A percentile compares a stretch with the other conserved stretches of the same genome.
These are phyloP conservation scores for Yueomyces sinensis DNA, from an alignment of 805 yeast species.

Conservation along the genomic window DNA sequence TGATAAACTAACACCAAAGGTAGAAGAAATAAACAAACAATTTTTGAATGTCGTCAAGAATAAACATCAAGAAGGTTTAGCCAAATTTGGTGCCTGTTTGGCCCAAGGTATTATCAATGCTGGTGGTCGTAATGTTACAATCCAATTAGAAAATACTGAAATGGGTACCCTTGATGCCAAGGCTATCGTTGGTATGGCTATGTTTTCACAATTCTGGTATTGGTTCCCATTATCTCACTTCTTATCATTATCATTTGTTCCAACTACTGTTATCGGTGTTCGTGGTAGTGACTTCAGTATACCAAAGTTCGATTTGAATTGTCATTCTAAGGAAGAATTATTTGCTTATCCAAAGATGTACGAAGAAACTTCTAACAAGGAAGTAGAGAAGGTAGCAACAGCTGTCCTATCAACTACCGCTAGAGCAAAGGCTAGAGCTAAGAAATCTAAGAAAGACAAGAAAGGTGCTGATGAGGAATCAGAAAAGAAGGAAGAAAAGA, in stretches of 20 bases:
- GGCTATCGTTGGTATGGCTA: constrained; percentile 82
- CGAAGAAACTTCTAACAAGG: constrained; percentile 67
- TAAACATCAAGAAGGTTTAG: constrained; percentile 92
- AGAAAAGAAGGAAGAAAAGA: constrained; percentile 15
- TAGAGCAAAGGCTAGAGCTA: constrained; percentile 87
- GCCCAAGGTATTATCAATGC: constrained; percentile 98
- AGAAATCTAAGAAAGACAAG: constrained; percentile 42
- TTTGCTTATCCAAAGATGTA: constrained; percentile 85
- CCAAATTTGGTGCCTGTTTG: constrained; percentile 93
- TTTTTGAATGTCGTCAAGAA: constrained; percentile 66
- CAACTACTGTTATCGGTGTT: constrained; percentile 83
- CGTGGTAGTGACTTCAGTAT: constrained; percentile 64
- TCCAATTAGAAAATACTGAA: constrained; percentile 74
- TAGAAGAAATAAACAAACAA: constrained; percentile 59
- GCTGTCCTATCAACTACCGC: constrained; percentile 92
- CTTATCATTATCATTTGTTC: constrained; percentile 79
- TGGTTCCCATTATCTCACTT: constrained; percentile 98
- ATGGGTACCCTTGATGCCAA: constrained; percentile 83
- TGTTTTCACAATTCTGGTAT: constrained; percentile 92
- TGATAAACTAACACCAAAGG: constrained; percentile 70
- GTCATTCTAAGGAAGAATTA: constrained; percentile 65
- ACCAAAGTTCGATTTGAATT: constrained; percentile 70
- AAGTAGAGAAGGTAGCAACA: constrained; percentile 78
- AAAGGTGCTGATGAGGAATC: constrained; percentile 28
- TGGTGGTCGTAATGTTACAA: constrained; percentile 96